phyloP scores from a whole-genome alignment of 2,329 filamentous ascomycete genomes.

The Plectosphaerella sp. region DNA sequence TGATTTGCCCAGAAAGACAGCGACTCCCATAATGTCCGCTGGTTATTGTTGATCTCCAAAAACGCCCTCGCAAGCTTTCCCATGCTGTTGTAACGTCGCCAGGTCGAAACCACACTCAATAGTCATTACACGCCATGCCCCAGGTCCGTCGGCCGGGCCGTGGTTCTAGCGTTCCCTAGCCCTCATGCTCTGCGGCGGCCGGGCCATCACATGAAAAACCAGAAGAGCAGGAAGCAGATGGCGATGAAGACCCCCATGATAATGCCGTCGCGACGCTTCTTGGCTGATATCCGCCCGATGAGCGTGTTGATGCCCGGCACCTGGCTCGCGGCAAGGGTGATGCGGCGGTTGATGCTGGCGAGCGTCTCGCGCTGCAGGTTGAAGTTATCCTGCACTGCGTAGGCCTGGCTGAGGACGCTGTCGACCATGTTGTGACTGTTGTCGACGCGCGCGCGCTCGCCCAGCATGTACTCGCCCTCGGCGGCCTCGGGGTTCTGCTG shows the following conservation, averaged over 20 bases:
- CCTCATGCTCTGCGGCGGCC: conserved; percentile 1
- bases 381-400: conserved; percentile 93
- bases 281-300: conserved; percentile 87
- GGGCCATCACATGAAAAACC: conserved; percentile 63
- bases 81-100: conserved; percentile 8
- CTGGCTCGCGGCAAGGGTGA: conserved; percentile 83
- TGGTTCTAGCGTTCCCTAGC: not conserved
- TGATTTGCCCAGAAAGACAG: not conserved
- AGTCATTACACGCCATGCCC: conserved; percentile 1
- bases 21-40: conserved; percentile 10
- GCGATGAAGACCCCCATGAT: conserved; percentile 91
- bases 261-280: conserved; percentile 91
- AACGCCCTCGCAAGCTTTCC: conserved; percentile 12
- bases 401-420: conserved; percentile 87
- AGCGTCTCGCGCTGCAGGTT: conserved; percentile 81
- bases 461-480: conserved; percentile 96
- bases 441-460: conserved; percentile 80
- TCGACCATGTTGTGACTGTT: conserved; percentile 87
- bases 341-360: conserved; percentile 82
- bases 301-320: conserved; percentile 90
- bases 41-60: not conserved
- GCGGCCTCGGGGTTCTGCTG: conserved; percentile 66
- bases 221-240: conserved; percentile 81
- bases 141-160: not conserved
- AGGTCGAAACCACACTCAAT: conserved; percentile 3